These are phyloP conservation scores for Dorcoceras hygrometricum DNA, from an alignment of 257 asterid genomes.

Conservation along the genomic window DNA sequence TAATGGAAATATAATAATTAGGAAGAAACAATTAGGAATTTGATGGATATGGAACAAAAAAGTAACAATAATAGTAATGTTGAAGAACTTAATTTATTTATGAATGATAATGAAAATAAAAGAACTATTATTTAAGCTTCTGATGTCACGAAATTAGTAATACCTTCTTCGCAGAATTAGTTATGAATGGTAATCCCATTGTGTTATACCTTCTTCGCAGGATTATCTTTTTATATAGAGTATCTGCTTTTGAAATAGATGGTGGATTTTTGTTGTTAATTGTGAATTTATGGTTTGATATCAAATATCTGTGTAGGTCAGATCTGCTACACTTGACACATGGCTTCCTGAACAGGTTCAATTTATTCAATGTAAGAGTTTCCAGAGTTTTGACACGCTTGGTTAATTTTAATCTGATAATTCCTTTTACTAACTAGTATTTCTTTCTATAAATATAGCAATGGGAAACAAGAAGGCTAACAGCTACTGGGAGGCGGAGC, in stretches of 20 bases:
- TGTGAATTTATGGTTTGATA: slow-evolving; percentile 1
- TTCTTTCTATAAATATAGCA: slow-evolving; percentile 46
- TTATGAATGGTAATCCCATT: no score
- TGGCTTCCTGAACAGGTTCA: slow-evolving; percentile 99
- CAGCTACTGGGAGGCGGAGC: slow-evolving; percentile 97
- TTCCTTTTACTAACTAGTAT: slow-evolving; percentile 6
- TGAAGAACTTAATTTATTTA: no score
- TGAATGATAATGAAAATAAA: no score
- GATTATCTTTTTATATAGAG: background rate
- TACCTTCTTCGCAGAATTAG: no score
- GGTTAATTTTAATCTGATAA: slow-evolving; percentile 14
- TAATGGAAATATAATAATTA: no score
- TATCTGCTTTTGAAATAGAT: background rate
- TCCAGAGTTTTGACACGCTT: slow-evolving; percentile 13
- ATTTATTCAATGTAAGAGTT: slow-evolving; percentile 84
- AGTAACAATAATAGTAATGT: no score
- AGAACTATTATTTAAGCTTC: no score
- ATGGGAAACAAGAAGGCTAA: slow-evolving; percentile 99
- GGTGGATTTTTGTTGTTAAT: background rate
- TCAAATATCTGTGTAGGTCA: slow-evolving; percentile 54
- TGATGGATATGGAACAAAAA: no score
- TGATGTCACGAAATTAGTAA: no score
- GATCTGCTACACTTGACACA: slow-evolving; percentile 99
- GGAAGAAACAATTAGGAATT: no score
- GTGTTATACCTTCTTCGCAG: background rate